phyloP scores from a whole-genome alignment of 805 yeast species.

The Nakazawaea holstii region DNA sequence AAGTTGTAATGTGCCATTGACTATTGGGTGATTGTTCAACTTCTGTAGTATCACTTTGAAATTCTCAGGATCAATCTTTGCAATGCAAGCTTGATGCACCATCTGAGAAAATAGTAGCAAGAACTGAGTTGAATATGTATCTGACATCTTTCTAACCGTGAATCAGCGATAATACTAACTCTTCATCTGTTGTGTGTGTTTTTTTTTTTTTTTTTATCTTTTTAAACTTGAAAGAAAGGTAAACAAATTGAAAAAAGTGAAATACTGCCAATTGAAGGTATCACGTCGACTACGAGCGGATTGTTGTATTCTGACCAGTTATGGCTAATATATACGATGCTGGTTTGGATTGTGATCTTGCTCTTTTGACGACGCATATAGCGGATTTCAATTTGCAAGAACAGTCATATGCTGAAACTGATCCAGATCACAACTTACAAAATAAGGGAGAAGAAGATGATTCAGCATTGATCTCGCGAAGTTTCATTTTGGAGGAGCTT shows the following conservation, averaged over 20 bases:
- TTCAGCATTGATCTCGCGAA: not conserved
- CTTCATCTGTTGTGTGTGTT: slow-evolving; percentile 10
- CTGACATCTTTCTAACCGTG: slow-evolving; percentile 6
- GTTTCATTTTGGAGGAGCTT: slow-evolving; percentile 7
- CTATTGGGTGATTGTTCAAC: slow-evolving; percentile 21
- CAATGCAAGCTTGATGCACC: slow-evolving; percentile 18
- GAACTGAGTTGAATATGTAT: slow-evolving; percentile 22
- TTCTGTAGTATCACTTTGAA: slow-evolving; percentile 12
- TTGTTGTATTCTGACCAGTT: no score
- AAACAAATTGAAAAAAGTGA: not conserved
- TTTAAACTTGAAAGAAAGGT: slow-evolving; percentile 1
- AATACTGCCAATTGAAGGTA: not conserved
- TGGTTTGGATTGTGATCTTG: not conserved
- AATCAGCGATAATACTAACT: slow-evolving; percentile 5
- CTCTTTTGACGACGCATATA: not conserved
- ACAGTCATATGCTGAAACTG: not conserved
- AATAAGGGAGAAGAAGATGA: not conserved
- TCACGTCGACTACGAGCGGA: no score
- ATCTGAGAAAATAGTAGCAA: slow-evolving; percentile 25
- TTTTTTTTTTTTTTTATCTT: slow-evolving; percentile 2
- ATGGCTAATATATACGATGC: not conserved
- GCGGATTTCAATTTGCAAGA: not conserved
- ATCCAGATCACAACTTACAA: not conserved
- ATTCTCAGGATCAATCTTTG: slow-evolving; percentile 11
- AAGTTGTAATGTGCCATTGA: slow-evolving; percentile 13